Conservation (phyloP, 352 stramenopile genomes). For the Stramenopiles sp. region DNA sequence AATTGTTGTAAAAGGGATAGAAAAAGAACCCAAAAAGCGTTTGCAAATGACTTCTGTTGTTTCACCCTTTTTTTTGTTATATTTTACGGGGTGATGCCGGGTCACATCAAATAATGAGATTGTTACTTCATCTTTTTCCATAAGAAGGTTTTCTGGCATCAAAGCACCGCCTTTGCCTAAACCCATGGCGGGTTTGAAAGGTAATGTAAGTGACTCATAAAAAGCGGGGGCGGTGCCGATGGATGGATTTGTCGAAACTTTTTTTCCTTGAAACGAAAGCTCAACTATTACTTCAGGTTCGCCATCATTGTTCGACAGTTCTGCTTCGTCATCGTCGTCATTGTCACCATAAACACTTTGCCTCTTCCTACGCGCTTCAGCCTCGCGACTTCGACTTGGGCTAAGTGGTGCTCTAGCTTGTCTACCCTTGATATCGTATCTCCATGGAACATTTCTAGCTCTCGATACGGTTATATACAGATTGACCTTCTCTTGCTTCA, state of each 20-base stretch:
- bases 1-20: slow-evolving; percentile 62
- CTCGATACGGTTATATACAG: background rate
- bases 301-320: too few species aligned
- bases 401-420: background rate
- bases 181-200: slow-evolving; percentile 51
- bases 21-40: slow-evolving; percentile 50
- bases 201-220: slow-evolving; percentile 69
- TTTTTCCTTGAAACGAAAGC: background rate
- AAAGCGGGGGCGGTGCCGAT: slow-evolving; percentile 40
- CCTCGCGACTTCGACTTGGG: background rate
- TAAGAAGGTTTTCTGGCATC: slow-evolving; percentile 41
- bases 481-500: background rate
- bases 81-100: slow-evolving; percentile 31
- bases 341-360: background rate
- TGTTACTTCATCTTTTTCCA: slow-evolving; percentile 45
- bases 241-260: background rate
- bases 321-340: background rate
- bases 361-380: background rate
- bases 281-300: slow-evolving; percentile 7
- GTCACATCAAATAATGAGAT: slow-evolving; percentile 69
- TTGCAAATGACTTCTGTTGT: slow-evolving; percentile 39
- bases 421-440: background rate
- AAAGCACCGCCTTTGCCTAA: slow-evolving; percentile 30
- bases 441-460: background rate
- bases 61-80: slow-evolving; percentile 29